Evolutionary conservation across 305 asterid species (phyloP).

Genomic region (Striga hermonthica): DNA sequence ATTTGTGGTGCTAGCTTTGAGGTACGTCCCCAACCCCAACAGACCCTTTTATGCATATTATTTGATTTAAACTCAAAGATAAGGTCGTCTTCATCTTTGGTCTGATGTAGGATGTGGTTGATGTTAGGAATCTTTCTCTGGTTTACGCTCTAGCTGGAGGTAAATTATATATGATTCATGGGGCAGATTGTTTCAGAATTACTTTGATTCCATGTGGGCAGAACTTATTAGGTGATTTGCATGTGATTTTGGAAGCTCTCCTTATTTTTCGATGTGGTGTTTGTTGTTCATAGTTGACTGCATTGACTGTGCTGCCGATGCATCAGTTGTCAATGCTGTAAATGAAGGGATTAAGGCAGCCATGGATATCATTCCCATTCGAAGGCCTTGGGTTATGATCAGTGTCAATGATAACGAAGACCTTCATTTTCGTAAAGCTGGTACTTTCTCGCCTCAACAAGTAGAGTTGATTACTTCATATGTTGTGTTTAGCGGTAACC

Average conservation of each 20-base stretch:
- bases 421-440: constrained; percentile 94
- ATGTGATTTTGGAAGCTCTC: no score
- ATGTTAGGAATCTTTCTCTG: constrained; percentile 86
- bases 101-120: constrained; percentile 61
- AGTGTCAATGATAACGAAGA: constrained; percentile 89
- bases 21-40: constrained; percentile 33
- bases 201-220: no score
- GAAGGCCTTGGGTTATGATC: constrained; percentile 96
- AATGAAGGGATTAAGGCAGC: constrained; percentile 86
- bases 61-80: neutral
- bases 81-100: neutral
- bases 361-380: constrained; percentile 53
- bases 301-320: constrained; percentile 96
- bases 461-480: neutral
- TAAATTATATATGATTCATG: constrained; percentile 27
- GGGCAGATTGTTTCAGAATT: no score
- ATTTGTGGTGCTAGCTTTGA: constrained; percentile 96
- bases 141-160: constrained; percentile 95
- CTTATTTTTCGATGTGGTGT: neutral
- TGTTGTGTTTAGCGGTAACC: neutral
- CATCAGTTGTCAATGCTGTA: constrained; percentile 79
- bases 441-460: constrained; percentile 33
- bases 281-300: constrained; percentile 60
- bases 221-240: no score
- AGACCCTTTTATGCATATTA: neutral